phyloP scores from a whole-genome alignment of 768 basidiomycete species.

The Lactifluus hygrophoroides region DNA sequence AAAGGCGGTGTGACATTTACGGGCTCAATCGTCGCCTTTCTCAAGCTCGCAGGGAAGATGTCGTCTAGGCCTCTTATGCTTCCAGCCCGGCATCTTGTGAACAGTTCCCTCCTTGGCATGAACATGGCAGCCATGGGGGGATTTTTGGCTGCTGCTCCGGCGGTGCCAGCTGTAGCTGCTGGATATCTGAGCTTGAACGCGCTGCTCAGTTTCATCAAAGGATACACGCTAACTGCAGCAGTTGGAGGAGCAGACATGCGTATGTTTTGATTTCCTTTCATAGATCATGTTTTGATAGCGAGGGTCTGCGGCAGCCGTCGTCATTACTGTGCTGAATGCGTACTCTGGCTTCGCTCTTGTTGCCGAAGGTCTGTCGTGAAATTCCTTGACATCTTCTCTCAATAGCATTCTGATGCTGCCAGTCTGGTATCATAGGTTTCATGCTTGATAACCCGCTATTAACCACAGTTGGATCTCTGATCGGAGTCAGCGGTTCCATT shows the following conservation, averaged over 20 bases:
- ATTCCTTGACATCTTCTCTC: not conserved
- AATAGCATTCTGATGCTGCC: not conserved
- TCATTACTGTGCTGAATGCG: conserved; percentile 85
- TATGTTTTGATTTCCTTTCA: conserved; percentile 31
- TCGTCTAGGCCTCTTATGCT: conserved; percentile 62
- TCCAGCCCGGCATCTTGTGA: conserved; percentile 73
- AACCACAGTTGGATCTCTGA: conserved; percentile 77
- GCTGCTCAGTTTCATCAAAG: conserved; percentile 73
- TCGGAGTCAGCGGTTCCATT: conserved; percentile 86
- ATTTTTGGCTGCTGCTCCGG: conserved; percentile 61
- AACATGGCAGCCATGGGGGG: conserved; percentile 70
- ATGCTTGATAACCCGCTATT: conserved; percentile 84
- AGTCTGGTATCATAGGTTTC: conserved; percentile 42
- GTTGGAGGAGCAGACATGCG: conserved; percentile 94
- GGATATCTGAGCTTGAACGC: conserved; percentile 69
- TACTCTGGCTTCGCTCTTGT: conserved; percentile 89
- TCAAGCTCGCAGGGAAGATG: conserved; percentile 81
- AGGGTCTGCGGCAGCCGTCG: conserved; percentile 48
- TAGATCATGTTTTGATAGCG: not conserved
- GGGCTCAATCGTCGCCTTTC: conserved; percentile 81
- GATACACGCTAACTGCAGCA: conserved; percentile 82
- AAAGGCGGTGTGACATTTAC: conserved; percentile 80
- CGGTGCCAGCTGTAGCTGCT: conserved; percentile 67
- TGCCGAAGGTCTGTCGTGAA: conserved; percentile 52
- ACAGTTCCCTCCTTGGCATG: conserved; percentile 57